phyloP scores from a whole-genome alignment of 371 early-diverging fungal species.

The Zopfochytrium polystomum region DNA sequence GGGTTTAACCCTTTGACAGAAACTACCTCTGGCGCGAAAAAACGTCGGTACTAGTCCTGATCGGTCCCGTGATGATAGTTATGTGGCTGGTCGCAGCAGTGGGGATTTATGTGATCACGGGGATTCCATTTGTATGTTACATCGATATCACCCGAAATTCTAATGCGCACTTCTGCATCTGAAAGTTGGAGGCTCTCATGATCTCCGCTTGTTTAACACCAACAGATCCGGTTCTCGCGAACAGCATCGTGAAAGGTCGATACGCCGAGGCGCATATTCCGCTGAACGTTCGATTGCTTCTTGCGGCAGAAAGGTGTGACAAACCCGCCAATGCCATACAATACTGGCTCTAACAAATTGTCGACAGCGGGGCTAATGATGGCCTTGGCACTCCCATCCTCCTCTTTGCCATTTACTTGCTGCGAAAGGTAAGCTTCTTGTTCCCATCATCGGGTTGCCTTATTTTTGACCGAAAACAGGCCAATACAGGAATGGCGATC shows the following conservation, averaged over 20 bases:
- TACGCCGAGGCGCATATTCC: conserved; percentile 92
- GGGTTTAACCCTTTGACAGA: conserved; percentile 5
- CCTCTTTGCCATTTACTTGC: conserved; percentile 67
- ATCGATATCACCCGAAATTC: background rate
- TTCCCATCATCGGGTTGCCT: background rate
- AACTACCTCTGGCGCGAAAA: conserved; percentile 55
- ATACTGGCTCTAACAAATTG: background rate
- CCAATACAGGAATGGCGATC: conserved; percentile 59
- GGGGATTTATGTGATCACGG: conserved; percentile 65
- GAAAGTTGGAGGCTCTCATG: conserved; percentile 49
- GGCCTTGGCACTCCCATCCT: conserved; percentile 78
- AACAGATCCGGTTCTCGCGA: too few relatives aligned
- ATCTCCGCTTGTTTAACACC: conserved; percentile 90
- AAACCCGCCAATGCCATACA: conserved; percentile 28
- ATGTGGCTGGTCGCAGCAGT: conserved; percentile 83
- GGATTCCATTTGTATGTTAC: conserved; percentile 59
- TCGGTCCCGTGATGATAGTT: conserved; percentile 78
- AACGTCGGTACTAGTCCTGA: conserved; percentile 68
- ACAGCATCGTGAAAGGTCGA: conserved; percentile 87
- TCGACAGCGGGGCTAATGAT: conserved; percentile 70
- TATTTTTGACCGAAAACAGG: conserved; percentile 42
- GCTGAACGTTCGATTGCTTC: conserved; percentile 67
- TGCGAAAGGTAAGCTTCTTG: conserved; percentile 5
- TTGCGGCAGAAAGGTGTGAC: conserved; percentile 68
- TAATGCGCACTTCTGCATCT: conserved; percentile 11